A percentile compares a stretch with the other conserved stretches of the same genome.
phyloP scores from a whole-genome alignment of 352 stramenopile species.

The Discostella stelligera region DNA sequence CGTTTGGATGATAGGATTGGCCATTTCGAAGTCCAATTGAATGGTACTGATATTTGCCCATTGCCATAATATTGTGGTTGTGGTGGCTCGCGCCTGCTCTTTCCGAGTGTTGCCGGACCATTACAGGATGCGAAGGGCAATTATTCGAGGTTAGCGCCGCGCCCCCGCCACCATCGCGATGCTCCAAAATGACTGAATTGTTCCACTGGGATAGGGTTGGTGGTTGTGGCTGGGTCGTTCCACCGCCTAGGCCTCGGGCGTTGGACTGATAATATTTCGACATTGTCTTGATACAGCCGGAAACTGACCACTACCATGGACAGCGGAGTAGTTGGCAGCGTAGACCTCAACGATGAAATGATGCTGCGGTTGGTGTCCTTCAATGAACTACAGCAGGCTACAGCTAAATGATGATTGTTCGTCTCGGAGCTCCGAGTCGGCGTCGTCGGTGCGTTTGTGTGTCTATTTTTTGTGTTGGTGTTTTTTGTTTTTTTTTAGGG shows the following conservation, averaged over 20 bases:
- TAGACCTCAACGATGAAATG: too few species aligned
- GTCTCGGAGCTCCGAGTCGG: too few species aligned
- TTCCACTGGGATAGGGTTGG: neutral
- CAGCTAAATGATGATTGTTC: too few species aligned
- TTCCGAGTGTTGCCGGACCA: too few species aligned
- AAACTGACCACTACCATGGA: too few species aligned
- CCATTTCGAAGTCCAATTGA: neutral
- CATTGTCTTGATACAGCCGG: neutral
- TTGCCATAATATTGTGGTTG: neutral
- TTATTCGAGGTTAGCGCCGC: neutral
- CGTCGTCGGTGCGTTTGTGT: too few species aligned
- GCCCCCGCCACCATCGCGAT: neutral
- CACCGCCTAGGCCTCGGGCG: neutral
- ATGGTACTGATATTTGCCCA: neutral
- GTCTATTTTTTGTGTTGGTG: too few species aligned
- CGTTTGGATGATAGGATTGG: neutral
- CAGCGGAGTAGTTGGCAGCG: too few species aligned
- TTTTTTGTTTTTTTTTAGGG: too few species aligned
- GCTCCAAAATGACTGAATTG: neutral
- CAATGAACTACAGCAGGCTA: too few species aligned
- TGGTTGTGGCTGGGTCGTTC: neutral
- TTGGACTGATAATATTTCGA: constrained; percentile 8
- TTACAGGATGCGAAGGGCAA: neutral
- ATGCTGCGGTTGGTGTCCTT: too few species aligned
- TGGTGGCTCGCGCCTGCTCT: too few species aligned